These are phyloP conservation scores for Penicillium corylophilum DNA, from an alignment of 2,329 filamentous ascomycete genomes.

Conservation along the genomic window DNA sequence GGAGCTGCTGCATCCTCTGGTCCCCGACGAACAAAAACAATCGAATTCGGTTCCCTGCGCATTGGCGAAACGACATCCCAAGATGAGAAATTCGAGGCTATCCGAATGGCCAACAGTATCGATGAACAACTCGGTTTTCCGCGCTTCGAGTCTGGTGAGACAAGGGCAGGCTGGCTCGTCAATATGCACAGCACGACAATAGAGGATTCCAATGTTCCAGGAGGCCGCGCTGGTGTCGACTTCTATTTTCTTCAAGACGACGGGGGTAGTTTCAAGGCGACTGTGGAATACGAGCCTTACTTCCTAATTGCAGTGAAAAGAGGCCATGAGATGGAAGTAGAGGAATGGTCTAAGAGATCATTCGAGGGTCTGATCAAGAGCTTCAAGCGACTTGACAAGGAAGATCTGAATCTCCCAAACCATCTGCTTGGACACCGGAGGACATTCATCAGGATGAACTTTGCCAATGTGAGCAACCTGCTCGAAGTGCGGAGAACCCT, in stretches of 20 bases:
- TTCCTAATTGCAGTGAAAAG: conserved; percentile 88
- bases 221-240: conserved; percentile 85
- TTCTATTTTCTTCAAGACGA: conserved; percentile 96
- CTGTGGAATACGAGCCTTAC: conserved; percentile 94
- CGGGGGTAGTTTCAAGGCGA: conserved; percentile 89
- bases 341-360: conserved; percentile 83
- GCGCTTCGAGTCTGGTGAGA: conserved; percentile 84
- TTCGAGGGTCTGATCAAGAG: conserved; percentile 80
- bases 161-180: conserved; percentile 86
- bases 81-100: conserved; percentile 89
- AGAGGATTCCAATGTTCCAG: conserved; percentile 77
- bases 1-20: conserved; percentile 44
- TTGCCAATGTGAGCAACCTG: conserved; percentile 83
- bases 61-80: conserved; percentile 82
- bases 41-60: conserved; percentile 71
- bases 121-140: conserved; percentile 95
- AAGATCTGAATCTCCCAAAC: conserved; percentile 93
- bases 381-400: conserved; percentile 77
- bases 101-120: conserved; percentile 78
- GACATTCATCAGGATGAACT: conserved; percentile 82
- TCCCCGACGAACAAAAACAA: conserved; percentile 67
- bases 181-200: conserved; percentile 91
- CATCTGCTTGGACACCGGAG: conserved; percentile 88
- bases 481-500: conserved; percentile 81
- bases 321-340: conserved; percentile 85